These are phyloP conservation scores for Rutstroemia sp. DNA, from an alignment of 2,329 filamentous ascomycete genomes.

Conservation along the genomic window DNA sequence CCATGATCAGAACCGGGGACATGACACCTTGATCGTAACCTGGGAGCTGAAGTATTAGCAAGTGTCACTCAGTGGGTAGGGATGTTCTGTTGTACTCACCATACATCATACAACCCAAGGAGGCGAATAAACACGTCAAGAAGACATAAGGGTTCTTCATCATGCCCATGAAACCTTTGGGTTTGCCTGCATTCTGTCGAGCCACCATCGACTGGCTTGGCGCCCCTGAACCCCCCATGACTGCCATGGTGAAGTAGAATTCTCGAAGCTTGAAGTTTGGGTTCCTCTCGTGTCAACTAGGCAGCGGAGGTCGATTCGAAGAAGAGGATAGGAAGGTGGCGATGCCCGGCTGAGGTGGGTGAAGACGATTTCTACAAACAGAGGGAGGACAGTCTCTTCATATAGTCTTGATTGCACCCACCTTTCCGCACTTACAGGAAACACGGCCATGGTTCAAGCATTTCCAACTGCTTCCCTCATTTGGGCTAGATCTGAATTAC, in stretches of 20 bases:
- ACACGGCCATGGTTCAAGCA: not conserved
- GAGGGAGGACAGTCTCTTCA: not conserved
- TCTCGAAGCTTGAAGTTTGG: not conserved
- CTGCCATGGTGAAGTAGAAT: not conserved
- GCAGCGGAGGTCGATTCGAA: not conserved
- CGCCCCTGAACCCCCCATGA: not conserved
- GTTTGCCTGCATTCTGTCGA: conserved; percentile 32
- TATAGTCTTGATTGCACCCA: not conserved
- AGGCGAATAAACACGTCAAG: conserved; percentile 31
- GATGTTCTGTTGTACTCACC: conserved; percentile 12
- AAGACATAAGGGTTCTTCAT: conserved; percentile 35
- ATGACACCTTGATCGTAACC: conserved; percentile 32
- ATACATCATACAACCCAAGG: conserved; percentile 25
- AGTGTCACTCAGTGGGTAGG: not conserved
- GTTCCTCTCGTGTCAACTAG: not conserved
- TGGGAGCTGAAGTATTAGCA: not conserved
- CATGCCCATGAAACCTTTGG: conserved; percentile 33
- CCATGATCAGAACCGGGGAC: conserved; percentile 31
- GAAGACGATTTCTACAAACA: not conserved
- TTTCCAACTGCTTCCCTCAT: not conserved
- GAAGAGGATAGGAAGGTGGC: not conserved
- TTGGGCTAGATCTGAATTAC: not conserved
- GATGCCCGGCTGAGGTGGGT: not conserved
- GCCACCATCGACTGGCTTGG: conserved; percentile 32
- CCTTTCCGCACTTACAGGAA: too few species aligned